Base-by-base conservation (phyloP, 768 basidiomycete genomes). In the Neoboletus magnificus region DNA sequence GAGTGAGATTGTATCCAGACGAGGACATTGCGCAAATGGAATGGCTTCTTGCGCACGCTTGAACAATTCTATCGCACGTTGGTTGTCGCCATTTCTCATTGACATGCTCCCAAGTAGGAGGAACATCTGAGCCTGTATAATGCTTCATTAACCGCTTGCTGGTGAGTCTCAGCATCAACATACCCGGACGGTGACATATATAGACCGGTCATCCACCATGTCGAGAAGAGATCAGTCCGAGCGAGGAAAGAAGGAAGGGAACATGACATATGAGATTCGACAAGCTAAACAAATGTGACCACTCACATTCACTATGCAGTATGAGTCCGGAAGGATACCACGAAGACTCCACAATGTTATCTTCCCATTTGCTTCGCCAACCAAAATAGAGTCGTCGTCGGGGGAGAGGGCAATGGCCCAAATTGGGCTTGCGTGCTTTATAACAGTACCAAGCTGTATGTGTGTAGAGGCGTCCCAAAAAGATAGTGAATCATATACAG, bases 111-210 rank as follows among this genome's bases (percentile, higher is more conserved):
- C 48, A 5, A 59, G 45, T 23, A 48, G 9, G 10, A 55, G n/a
- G 9, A 35, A 3, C 47, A 62, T 62, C 15, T 52, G 54, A 18
- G 54, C 58, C 62, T 63, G 9, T 20, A 27, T 1, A 10, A 20
- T 1, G 30, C 12, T 10, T 4, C 9, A 23, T 32, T 2, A 48
- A 30, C 18, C 27, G n/a, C 10, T 12, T 13, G 1, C 33, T 1
- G 1, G 1, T 13, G 16, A 8, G 1, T 20, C 7, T 1, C 7
- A 9, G 2, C 7, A 8, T 40, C 16, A 0, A 53, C 54, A 2
- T 55, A 59, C 62, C 22, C n/a, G 40, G 20, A 56, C 43, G 16
- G 40, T 18, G 40, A 36, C 5, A 29, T 52, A 60, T 5, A 25
- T 16, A 2, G 54, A 30, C 15, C 40, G 36, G 35, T 56, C 50